Percentiles rank a stretch among this genome's conserved stretches.
Conservation (phyloP, 140 eudicot species). For the Ambrosia hybrid region DNA sequence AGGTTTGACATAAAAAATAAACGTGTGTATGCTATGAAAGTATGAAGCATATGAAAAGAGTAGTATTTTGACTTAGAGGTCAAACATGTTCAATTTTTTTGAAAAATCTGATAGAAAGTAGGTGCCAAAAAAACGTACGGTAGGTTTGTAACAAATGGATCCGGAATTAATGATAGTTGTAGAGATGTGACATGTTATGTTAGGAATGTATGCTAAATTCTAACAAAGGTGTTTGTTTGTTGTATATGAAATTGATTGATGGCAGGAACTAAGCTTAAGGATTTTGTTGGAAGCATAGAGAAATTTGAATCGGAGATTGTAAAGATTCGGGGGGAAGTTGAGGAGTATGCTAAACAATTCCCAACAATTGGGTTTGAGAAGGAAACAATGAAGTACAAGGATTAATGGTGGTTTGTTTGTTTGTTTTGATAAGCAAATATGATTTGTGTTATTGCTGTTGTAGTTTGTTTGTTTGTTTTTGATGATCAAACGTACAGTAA, state of each 20-base stretch:
- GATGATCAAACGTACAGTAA: not conserved
- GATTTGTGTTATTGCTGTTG: not conserved
- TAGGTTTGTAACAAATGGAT: too few species aligned
- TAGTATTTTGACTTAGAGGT: not conserved
- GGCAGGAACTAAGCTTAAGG: slow-evolving; percentile 82
- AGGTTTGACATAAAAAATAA: slow-evolving; percentile 1
- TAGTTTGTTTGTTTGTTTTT: not conserved
- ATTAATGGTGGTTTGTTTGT: slow-evolving; percentile 16
- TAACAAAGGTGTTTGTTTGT: slow-evolving; percentile 13
- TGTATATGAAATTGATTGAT: slow-evolving; percentile 16
- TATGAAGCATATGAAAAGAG: slow-evolving; percentile 4
- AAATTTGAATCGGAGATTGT: slow-evolving; percentile 50
- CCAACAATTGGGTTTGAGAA: slow-evolving; percentile 87
- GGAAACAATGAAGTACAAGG: slow-evolving; percentile 78
- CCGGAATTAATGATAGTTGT: not conserved
- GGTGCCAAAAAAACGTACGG: too few species aligned
- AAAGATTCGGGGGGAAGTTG: slow-evolving; percentile 62
- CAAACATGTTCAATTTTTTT: not conserved
- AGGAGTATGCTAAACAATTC: slow-evolving; percentile 76
- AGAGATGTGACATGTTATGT: not conserved
- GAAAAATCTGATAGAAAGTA: too few species aligned
- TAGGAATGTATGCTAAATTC: too few species aligned
- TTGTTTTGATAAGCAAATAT: slow-evolving; percentile 17
- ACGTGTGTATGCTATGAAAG: not conserved
- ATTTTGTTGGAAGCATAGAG: slow-evolving; percentile 67